These are phyloP conservation scores for Hygrophorus russula DNA, from an alignment of 768 basidiomycete genomes.

Conservation along the genomic window DNA sequence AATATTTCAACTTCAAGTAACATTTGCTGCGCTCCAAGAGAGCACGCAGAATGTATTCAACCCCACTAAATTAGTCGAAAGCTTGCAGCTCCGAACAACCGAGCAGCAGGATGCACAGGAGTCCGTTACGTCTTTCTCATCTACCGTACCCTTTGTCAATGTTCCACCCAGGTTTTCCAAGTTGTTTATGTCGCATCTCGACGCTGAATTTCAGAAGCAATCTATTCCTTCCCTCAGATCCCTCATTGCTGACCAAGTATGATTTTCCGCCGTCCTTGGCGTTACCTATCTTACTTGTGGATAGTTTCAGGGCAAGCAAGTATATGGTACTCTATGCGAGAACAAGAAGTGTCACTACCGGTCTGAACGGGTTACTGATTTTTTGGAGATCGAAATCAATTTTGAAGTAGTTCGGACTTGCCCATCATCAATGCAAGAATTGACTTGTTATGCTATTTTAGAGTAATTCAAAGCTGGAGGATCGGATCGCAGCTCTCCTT, in stretches of 20 bases:
- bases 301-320: conserved; percentile 81
- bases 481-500: conserved; percentile 54
- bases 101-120: conserved; percentile 98
- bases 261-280: conserved; percentile 3
- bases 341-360: conserved; percentile 40
- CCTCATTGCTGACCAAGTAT: conserved; percentile 65
- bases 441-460: conserved; percentile 16
- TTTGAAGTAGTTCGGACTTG: conserved; percentile 45
- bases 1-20: conserved; percentile 66
- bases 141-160: conserved; percentile 4
- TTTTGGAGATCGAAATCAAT: conserved; percentile 83
- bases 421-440: background rate
- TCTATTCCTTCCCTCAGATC: conserved; percentile 46
- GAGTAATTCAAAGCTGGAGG: conserved; percentile 66
- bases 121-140: conserved; percentile 29
- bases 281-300: conserved; percentile 1
- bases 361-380: conserved; percentile 62
- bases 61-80: conserved; percentile 76
- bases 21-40: conserved; percentile 78
- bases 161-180: conserved; percentile 68
- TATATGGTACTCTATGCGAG: conserved; percentile 73
- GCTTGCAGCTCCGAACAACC: conserved; percentile 64
- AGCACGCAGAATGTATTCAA: conserved; percentile 65
- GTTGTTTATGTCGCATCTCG: conserved; percentile 84
- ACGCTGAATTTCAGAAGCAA: conserved; percentile 82